A percentile compares a stretch with the other conserved stretches of the same genome.
phyloP scores from a whole-genome alignment of 1,139 yeast genomes.

The Hansenula sp. region DNA sequence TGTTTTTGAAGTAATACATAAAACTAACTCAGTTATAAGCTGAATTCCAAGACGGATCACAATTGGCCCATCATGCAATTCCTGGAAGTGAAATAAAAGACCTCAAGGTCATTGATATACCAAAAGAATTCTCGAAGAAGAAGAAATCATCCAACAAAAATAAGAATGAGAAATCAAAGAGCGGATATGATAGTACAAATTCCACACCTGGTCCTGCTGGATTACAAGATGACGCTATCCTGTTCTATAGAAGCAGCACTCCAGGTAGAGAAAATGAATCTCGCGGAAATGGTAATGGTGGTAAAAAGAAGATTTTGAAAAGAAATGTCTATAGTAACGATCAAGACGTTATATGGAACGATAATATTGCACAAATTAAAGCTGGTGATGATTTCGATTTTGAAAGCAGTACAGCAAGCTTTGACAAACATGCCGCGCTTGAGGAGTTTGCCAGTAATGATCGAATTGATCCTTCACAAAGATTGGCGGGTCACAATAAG shows the following conservation, averaged over 20 bases:
- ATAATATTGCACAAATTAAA: constrained; percentile 45
- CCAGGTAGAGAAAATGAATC: constrained; percentile 1
- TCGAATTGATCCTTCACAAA: constrained; percentile 49
- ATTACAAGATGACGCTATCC: constrained; percentile 13
- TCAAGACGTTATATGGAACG: constrained; percentile 45
- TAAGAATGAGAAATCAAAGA: constrained; percentile 3
- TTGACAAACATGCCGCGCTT: constrained; percentile 78
- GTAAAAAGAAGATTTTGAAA: constrained; percentile 5
- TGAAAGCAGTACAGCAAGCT: constrained; percentile 74
- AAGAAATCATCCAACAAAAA: constrained; percentile 13
- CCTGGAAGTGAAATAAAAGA: constrained; percentile 24
- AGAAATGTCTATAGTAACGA: constrained; percentile 8
- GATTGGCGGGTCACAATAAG: constrained; percentile 77
- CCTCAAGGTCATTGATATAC: constrained; percentile 30
- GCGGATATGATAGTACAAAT: background rate
- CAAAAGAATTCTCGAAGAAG: constrained; percentile 16
- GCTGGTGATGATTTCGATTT: constrained; percentile 81
- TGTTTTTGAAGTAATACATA: background rate
- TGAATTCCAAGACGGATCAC: constrained; percentile 8
- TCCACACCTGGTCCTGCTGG: background rate
- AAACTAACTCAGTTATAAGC: constrained; percentile 2
- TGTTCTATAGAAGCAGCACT: constrained; percentile 7
- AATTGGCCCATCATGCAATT: constrained; percentile 6
- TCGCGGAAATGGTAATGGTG: constrained; percentile 1
- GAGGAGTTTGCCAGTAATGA: constrained; percentile 70